Evolutionary conservation across 164 flowering plant genomes (phyloP).

Genomic region (Macadamia integrifolia): DNA sequence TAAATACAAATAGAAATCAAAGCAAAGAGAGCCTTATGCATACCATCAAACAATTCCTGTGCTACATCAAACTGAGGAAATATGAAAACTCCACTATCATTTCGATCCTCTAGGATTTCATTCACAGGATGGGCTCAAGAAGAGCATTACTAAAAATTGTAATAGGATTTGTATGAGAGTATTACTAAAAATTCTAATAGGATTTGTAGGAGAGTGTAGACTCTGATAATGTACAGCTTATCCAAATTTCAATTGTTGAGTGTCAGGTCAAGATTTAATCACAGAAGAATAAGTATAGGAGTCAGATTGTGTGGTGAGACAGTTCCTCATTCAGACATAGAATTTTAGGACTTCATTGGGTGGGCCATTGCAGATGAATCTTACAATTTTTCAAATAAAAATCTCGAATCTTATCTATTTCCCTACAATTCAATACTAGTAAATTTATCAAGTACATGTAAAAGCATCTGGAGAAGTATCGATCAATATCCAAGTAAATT

Average conservation of each 20-base stretch:
- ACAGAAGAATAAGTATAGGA: slow-evolving; percentile 77
- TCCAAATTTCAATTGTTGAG: slow-evolving; percentile 45
- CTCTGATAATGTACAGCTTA: slow-evolving; percentile 70
- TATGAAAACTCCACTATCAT: not conserved
- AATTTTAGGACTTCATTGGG: slow-evolving; percentile 54
- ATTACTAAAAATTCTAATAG: slow-evolving; percentile 64
- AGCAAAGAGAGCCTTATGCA: slow-evolving; percentile 20
- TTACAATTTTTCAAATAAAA: too few relatives aligned
- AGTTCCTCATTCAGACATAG: slow-evolving; percentile 44
- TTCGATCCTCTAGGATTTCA: slow-evolving; percentile 4
- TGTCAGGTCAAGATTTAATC: slow-evolving; percentile 77
- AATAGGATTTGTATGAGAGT: slow-evolving; percentile 67
- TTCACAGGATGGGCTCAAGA: slow-evolving; percentile 21
- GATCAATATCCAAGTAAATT: too few relatives aligned
- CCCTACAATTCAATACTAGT: too few relatives aligned
- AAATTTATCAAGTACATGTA: too few relatives aligned
- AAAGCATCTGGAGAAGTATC: too few relatives aligned
- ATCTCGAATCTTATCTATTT: too few relatives aligned
- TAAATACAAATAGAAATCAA: too few relatives aligned
- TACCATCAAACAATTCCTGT: slow-evolving; percentile 45
- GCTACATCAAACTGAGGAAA: slow-evolving; percentile 36
- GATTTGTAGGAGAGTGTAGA: slow-evolving; percentile 36
- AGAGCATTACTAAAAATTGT: slow-evolving; percentile 4
- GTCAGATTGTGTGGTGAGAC: slow-evolving; percentile 31
- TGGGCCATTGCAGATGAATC: slow-evolving; percentile 59